These are phyloP conservation scores for Strigomonas oncopelti DNA, from an alignment of 208 protist species.

Conservation along the genomic window DNA sequence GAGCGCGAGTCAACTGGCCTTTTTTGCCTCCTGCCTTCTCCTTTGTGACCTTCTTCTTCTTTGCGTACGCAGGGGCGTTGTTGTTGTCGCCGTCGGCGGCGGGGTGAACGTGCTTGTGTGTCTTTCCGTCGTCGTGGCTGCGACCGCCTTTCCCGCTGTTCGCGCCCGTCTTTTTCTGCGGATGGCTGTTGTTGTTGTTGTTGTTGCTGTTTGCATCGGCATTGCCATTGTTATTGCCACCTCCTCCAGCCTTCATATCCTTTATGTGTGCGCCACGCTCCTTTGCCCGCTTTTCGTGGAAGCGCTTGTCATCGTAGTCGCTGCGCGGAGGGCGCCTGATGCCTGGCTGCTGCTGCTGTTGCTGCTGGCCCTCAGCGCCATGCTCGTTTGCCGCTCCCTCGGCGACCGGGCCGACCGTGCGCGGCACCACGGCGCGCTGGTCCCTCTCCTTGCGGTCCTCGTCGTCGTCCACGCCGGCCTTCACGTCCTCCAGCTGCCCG, in stretches of 20 bases:
- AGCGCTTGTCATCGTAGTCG: constrained; percentile 76
- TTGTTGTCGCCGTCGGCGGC: neutral
- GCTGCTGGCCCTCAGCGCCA: too few relatives aligned
- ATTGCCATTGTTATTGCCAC: too few relatives aligned
- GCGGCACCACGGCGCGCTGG: neutral
- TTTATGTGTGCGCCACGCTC: constrained; percentile 42
- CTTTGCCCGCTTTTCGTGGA: constrained; percentile 48
- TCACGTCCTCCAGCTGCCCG: constrained; percentile 43
- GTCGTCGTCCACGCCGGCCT: constrained; percentile 26
- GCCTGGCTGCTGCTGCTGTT: neutral
- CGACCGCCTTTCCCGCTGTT: neutral
- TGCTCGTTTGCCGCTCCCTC: too few relatives aligned
- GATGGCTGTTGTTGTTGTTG: constrained; percentile 12
- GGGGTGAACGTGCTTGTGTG: constrained; percentile 2
- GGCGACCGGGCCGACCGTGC: constrained; percentile 13
- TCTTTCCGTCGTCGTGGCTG: constrained; percentile 5
- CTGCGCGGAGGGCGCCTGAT: constrained; percentile 31
- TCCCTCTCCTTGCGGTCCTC: constrained; percentile 18
- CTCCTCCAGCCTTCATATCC: constrained; percentile 27
- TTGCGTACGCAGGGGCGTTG: constrained; percentile 43
- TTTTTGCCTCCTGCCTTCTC: constrained; percentile 5
- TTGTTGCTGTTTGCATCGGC: constrained; percentile 1
- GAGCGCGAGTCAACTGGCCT: constrained; percentile 25
- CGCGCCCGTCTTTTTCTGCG: neutral
- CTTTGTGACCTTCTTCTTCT: constrained; percentile 68